Evolutionary conservation across 2,329 filamentous ascomycete genomes (phyloP), one percentile per base, ranked within the genome.

Genomic region (Aspergillus amoenus): DNA sequence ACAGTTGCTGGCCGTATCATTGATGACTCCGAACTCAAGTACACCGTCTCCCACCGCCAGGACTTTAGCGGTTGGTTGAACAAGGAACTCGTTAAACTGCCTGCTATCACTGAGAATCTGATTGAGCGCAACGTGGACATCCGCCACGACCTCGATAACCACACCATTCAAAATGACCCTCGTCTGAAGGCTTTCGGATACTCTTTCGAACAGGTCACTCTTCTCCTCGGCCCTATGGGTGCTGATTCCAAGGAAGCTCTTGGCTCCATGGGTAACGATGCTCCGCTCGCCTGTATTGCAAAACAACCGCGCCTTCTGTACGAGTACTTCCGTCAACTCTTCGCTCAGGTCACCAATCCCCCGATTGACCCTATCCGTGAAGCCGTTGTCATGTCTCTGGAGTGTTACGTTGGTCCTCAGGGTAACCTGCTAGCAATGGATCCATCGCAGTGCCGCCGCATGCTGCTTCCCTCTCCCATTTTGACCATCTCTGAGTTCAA

Each of bases 201-300:
- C 76, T 95, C 93, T 6, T 88, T 96, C 61, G 93, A 97, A 80
- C 93, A 97, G 77, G 89, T 97, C 73, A 93, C 89, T 74, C 79
- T 97, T 71, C 82, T 97, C 39, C 85, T 97, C 52, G 93, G 89
- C 17, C 93, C 93, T 9, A 97, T 97, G 93, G 93, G 92, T 57
- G 92, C 92, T 22, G 93, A 97, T 70, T 96, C 95, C 59, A 97
- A 97, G 79, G 93, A 97, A 76, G 93, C 93, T 43, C 83, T 97
- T 53, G 93, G 93, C 41, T 97, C 93, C 58, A 97, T 97, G 93
- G 93, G 93, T 68, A 97, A 97, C 72, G 93, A 97, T 80, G 91
- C 90, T 44, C 93, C 93, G 43, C 81, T 97, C 62, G 93, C 93
- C 52, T 96, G 92, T 75, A 82, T 97, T 72, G 90, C 93, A n/a